phyloP scores from a whole-genome alignment of 169 alveolate species.

The Babesia ovis region DNA sequence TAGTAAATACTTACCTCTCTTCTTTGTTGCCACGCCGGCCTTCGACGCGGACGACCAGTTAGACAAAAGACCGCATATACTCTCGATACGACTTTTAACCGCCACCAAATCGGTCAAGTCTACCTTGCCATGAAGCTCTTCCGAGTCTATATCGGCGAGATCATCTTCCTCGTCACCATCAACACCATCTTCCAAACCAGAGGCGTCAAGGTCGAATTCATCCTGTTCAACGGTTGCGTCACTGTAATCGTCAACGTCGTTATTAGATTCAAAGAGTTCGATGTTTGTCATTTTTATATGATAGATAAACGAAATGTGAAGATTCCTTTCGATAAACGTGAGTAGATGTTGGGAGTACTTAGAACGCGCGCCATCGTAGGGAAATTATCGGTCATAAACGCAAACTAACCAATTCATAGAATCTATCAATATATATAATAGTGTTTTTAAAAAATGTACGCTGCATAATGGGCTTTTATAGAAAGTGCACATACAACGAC shows the following conservation, averaged over 20 bases:
- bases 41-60: conserved; percentile 61
- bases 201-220: conserved; percentile 23
- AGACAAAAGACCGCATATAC: conserved; percentile 72
- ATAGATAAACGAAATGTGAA: not conserved
- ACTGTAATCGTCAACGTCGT: conserved; percentile 40
- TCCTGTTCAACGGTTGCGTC: conserved; percentile 26
- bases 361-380: not conserved
- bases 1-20: conserved; percentile 16
- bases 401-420: no score
- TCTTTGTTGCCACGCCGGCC: conserved; percentile 26
- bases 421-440: no score
- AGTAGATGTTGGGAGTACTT: not conserved
- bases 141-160: conserved; percentile 35
- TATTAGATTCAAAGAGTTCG: conserved; percentile 30
- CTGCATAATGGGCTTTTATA: no score
- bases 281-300: conserved; percentile 35
- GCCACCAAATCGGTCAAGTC: conserved; percentile 77
- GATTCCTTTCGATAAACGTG: not conserved
- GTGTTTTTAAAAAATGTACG: no score
- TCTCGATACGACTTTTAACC: conserved; percentile 76
- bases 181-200: conserved; percentile 48
- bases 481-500: no score
- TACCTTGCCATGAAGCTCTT: conserved; percentile 72
- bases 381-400: no score
- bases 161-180: conserved; percentile 67